Percentiles rank a stretch among this genome's conserved stretches.
phyloP scores from a whole-genome alignment of 345 rosid species.

The Gossypium longicalyx region DNA sequence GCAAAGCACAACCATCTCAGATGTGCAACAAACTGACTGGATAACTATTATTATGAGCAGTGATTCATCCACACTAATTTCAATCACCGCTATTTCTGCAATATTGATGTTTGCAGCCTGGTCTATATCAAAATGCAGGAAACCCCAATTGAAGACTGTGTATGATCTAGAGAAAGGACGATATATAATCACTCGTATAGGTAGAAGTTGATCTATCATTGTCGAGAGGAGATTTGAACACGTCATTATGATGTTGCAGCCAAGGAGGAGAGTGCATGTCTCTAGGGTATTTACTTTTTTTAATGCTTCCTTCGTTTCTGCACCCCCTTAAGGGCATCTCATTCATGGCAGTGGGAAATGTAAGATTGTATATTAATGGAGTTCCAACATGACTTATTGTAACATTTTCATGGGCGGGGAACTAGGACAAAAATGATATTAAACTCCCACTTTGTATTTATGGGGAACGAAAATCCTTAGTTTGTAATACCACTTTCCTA shows the following conservation, averaged over 20 bases:
- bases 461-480: constrained; percentile 1
- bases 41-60: constrained; percentile 34
- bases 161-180: constrained; percentile 93
- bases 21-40: constrained; percentile 39
- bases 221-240: neutral
- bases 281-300: neutral
- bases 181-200: constrained; percentile 63
- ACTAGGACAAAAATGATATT: constrained; percentile 18
- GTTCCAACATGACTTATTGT: constrained; percentile 9
- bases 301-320: constrained; percentile 6
- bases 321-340: constrained; percentile 7
- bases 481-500: constrained; percentile 5
- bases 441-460: constrained; percentile 25
- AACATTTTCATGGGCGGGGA: constrained; percentile 19
- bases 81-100: constrained; percentile 41
- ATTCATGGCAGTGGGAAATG: neutral
- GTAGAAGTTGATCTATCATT: constrained; percentile 35
- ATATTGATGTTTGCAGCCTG: constrained; percentile 47
- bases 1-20: constrained; percentile 37
- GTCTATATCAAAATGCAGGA: constrained; percentile 68
- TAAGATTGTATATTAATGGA: constrained; percentile 6
- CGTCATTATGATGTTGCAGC: constrained; percentile 5
- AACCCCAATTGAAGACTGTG: constrained; percentile 71
- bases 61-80: constrained; percentile 42
- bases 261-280: neutral